Conservation (phyloP, 345 rosid species). For the Heritiera fomes region DNA sequence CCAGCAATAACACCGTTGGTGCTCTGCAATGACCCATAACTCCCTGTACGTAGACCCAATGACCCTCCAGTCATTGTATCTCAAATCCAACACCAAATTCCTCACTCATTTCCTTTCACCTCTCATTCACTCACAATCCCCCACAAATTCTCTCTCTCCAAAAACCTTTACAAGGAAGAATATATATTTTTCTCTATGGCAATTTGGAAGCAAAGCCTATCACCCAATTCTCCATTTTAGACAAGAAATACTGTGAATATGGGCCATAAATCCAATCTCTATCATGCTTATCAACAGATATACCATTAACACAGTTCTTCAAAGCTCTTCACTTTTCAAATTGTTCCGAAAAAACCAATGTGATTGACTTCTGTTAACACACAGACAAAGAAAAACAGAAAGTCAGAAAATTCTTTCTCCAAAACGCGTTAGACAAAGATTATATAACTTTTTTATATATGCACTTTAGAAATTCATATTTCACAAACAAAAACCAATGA, state of each 20-base stretch:
- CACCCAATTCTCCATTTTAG: conserved; percentile 6
- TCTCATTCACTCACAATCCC: conserved; percentile 28
- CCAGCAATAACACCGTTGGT: conserved; percentile 19
- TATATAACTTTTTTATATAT: not conserved
- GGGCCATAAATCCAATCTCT: not conserved
- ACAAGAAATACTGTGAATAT: not conserved
- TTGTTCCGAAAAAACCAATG: not conserved
- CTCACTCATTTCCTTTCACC: conserved; percentile 38
- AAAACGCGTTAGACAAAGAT: not conserved
- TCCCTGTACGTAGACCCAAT: conserved; percentile 58
- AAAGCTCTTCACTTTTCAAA: conserved; percentile 12
- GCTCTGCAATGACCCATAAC: conserved; percentile 59
- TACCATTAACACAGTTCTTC: conserved; percentile 10
- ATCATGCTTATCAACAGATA: not conserved
- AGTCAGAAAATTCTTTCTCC: not conserved
- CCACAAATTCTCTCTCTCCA: conserved; percentile 22
- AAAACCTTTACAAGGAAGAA: not conserved
- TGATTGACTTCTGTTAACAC: conserved; percentile 14
- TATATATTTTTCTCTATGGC: not conserved
- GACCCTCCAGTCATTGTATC: conserved; percentile 79
- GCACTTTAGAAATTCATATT: not conserved
- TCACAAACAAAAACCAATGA: not conserved
- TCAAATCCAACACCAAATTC: conserved; percentile 37
- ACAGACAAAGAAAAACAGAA: not conserved
- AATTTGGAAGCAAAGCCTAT: conserved; percentile 19